Percentiles rank a stretch among this genome's conserved stretches.
phyloP scores from a whole-genome alignment of 2,329 filamentous ascomycete genomes.

The Colletotrichum phormii region DNA sequence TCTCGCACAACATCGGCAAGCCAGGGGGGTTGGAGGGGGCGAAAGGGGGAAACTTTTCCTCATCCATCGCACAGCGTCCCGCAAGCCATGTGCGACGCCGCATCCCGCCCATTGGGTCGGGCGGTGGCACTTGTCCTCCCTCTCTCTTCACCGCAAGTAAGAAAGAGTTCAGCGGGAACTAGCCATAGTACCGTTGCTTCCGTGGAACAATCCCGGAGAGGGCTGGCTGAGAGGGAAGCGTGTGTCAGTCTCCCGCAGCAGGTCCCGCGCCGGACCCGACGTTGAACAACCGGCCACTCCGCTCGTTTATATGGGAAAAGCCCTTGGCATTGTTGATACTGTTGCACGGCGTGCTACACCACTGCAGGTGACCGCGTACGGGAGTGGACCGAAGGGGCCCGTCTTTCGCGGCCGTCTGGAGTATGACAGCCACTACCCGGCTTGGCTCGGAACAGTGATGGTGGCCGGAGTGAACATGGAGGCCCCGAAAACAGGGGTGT shows the following conservation, averaged over 20 bases:
- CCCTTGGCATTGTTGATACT: constrained; percentile 12
- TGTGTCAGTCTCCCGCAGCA: not conserved
- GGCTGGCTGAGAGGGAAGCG: not conserved
- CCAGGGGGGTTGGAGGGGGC: no score
- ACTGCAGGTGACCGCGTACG: constrained; percentile 32
- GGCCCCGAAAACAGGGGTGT: not conserved
- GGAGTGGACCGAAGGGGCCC: constrained; percentile 9
- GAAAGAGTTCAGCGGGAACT: not conserved
- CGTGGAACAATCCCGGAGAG: not conserved
- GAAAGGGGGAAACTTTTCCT: constrained; percentile 51
- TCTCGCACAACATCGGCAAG: not conserved
- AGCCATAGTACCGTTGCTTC: not conserved
- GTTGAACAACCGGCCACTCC: not conserved
- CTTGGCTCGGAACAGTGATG: constrained; percentile 22
- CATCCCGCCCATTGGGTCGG: constrained; percentile 49
- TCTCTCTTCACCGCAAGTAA: not conserved
- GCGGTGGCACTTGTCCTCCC: not conserved
- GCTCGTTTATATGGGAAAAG: not conserved
- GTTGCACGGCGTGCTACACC: constrained; percentile 8
- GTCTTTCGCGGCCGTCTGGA: constrained; percentile 15
- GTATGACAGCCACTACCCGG: constrained; percentile 5
- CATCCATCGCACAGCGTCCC: constrained; percentile 52
- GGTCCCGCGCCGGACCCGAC: not conserved
- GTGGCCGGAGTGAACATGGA: constrained; percentile 8
- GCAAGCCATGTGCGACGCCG: constrained; percentile 49